A percentile compares a stretch with the other conserved stretches of the same genome.
Evolutionary conservation across 495 filamentous ascomycete species (phyloP).

Genomic region (Hypoxylon perforatum): DNA sequence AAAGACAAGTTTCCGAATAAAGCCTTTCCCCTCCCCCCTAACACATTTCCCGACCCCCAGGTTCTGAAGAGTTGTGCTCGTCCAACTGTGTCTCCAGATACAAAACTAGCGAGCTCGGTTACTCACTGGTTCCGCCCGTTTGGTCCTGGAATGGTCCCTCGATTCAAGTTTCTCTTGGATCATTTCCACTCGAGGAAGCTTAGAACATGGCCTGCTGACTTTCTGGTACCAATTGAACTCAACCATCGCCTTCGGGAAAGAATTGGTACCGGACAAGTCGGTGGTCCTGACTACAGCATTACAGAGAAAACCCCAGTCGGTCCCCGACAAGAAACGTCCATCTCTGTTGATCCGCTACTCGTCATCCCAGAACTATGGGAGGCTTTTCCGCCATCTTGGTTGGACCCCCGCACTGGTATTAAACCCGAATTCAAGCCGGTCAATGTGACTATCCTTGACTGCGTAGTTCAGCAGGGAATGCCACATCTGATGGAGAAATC

Average conservation of each 20-base stretch:
- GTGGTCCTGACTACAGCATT: neutral
- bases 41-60: constrained; percentile 19
- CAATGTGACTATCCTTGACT: constrained; percentile 31
- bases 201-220: constrained; percentile 20
- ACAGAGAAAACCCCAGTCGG: constrained; percentile 11
- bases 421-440: constrained; percentile 18
- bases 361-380: constrained; percentile 28
- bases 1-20: constrained; percentile 13
- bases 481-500: constrained; percentile 8
- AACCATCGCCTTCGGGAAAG: constrained; percentile 33
- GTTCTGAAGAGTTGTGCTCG: constrained; percentile 6
- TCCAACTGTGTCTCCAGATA: constrained; percentile 27
- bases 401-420: constrained; percentile 5
- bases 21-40: constrained; percentile 15
- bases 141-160: constrained; percentile 18
- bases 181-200: constrained; percentile 32
- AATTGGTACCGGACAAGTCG: neutral
- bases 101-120: constrained; percentile 10
- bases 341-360: constrained; percentile 25
- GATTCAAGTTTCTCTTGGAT: constrained; percentile 26
- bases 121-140: constrained; percentile 33
- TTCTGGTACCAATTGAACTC: constrained; percentile 33
- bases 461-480: constrained; percentile 24
- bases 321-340: constrained; percentile 2
- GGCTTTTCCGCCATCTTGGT: constrained; percentile 17